Conservation (phyloP, 257 asterid species). For the Oldenlandia corymbosa region DNA sequence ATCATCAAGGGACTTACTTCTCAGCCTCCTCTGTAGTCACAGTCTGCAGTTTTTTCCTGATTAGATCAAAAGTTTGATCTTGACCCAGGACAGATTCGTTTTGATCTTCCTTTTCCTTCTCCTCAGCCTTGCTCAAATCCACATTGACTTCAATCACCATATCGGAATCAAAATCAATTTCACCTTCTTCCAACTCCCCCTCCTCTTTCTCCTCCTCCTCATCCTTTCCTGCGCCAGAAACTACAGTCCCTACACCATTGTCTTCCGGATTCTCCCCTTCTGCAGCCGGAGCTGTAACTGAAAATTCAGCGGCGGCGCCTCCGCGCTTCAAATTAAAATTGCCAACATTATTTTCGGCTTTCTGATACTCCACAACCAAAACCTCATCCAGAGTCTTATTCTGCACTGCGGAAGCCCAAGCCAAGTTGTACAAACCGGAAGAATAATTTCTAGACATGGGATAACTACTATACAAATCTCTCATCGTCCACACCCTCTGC, state of each 20-base stretch:
- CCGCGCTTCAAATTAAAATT: not conserved
- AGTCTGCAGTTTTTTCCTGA: constrained; percentile 46
- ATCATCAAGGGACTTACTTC: constrained; percentile 38
- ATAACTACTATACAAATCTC: constrained; percentile 65
- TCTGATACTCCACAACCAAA: constrained; percentile 45
- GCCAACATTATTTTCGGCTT: constrained; percentile 11
- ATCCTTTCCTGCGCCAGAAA: constrained; percentile 25
- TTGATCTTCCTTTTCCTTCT: constrained; percentile 19
- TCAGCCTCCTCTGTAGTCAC: constrained; percentile 43
- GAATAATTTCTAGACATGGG: constrained; percentile 50
- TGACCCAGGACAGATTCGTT: constrained; percentile 26
- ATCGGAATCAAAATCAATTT: constrained; percentile 96
- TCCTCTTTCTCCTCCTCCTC: constrained; percentile 71
- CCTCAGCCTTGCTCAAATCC: constrained; percentile 24
- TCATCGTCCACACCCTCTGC: constrained; percentile 78
- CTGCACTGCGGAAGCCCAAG: constrained; percentile 97
- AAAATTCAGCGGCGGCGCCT: constrained; percentile 5
- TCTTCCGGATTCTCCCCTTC: constrained; percentile 9
- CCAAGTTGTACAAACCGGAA: constrained; percentile 71
- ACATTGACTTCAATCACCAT: constrained; percentile 19
- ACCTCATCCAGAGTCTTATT: constrained; percentile 77
- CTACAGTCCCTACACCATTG: constrained; percentile 18
- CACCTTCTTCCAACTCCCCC: constrained; percentile 97
- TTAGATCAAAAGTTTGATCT: constrained; percentile 33
- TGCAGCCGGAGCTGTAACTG: not conserved